Evolutionary conservation across 495 filamentous ascomycete species (phyloP), one percentile per base, ranked within the genome.

Genomic region (Amorphotheca resinae): DNA sequence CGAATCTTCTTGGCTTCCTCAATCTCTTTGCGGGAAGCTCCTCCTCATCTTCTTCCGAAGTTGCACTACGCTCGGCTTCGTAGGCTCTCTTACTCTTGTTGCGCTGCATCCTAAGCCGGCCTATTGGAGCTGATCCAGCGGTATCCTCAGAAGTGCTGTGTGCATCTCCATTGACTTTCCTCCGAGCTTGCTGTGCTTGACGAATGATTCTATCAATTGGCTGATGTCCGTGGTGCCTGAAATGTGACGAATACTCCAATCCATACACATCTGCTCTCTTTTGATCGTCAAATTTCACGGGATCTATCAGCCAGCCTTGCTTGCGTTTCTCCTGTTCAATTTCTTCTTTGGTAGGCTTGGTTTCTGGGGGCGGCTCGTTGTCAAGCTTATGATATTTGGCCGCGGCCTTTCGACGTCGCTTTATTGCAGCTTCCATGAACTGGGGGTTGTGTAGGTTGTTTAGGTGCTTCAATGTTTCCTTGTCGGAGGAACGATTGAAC

Each of bases 241-340:
- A 18, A 9, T 48, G 38, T 9, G 45, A 25, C 0, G 45, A 42
- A 18, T 54, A 50, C 11, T 38, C 23, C n/a, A 50, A 42, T 5
- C 48, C 43, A 18, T 54, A 54, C 4, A 43, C 44, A 45, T 54
- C 51, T 6, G 44, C 39, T 21, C 33, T 33, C 37, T 48, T 48
- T 18, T 37, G 42, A 21, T 51, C 48, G 9, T 53, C 46, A 28
- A 52, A 52, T 12, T 33, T 42, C 9, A 49, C 36, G 2, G 22
- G 36, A 40, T 53, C 50, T 4, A 45, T 35, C 5, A 41, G 17
- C 7, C 39, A 25, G 22, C 38, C 38, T 11, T 22, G 33, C 26
- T 53, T 45, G 9, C 50, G 50, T 15, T 34, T 42, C 14, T 48
- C 32, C 9, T 32, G 16, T 22, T 45, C 42, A 3, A 28, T 1